Base-by-base conservation (phyloP, 1,139 yeast genomes). In the Zygosaccharomyces sapae region DNA sequence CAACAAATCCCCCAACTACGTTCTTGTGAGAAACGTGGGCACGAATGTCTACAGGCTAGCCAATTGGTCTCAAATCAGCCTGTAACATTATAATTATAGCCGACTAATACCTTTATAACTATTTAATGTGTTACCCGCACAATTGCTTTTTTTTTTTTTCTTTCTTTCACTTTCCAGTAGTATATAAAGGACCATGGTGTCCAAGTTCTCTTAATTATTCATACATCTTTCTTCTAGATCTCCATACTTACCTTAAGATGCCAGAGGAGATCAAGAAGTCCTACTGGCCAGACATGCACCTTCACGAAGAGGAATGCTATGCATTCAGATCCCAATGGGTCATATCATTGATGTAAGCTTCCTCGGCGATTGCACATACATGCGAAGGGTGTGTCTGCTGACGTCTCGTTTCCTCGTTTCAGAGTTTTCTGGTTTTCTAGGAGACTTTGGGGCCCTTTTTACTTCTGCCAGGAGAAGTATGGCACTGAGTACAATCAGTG, bases 171-270 rank as follows among this genome's bases (percentile, higher is more conserved):
- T 51, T 24, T 36, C 9, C 33, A 12, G 13, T 2, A 12, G 16
- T 18, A 12, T 38, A 38, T 38, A 38, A 38, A 38, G 12, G 16
- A 16, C 8, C 25, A 7, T 31, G 19, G 9, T 13, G 7, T n/a
- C 33, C 9, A 6, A 29, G 10, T 8, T 8, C 3, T 18, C 3
- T 6, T 3, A 16, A 3, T 2, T 12, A 1, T 9, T 2, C 3
- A 24, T 2, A 24, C 10, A 24, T 27, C 13, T 57, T 56, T 57
- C 64, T 68, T 72, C 71, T 68, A 73, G 69, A 75, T 79, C 83
- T 74, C 82, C 95, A 89, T 89, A 89, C 97, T 89, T 89, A 89
- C 97, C 97, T 88, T 80, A 92, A 85, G 94, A 83, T 80, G 90
- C 80, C 86, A 77, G 77, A 76, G 83, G 95, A 84, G 96, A 86